Conservation (phyloP, 2,329 filamentous ascomycete genomes). For the Fusarium buxicola region DNA sequence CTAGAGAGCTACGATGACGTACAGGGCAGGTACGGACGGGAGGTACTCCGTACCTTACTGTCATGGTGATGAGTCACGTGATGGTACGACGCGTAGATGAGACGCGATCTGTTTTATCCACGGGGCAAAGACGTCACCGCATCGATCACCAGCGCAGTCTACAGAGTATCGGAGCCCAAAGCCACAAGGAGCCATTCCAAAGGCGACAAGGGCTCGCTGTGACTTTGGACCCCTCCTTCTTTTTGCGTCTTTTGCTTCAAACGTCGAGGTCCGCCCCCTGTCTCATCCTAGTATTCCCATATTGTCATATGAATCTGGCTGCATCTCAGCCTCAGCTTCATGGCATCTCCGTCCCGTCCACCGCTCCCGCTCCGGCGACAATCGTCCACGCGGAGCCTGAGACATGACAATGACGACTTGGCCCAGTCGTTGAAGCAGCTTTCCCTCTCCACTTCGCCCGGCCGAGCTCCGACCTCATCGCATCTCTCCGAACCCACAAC, state of each 20-base stretch:
- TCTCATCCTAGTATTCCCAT: conserved; percentile 23
- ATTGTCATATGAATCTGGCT: conserved; percentile 29
- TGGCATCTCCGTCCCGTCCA: conserved; percentile 46
- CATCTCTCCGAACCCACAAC: conserved; percentile 53
- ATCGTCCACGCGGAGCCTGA: conserved; percentile 49
- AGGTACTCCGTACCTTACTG: no score
- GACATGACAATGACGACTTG: conserved; percentile 50
- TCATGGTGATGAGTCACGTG: conserved; percentile 23
- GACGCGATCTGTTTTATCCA: conserved; percentile 30
- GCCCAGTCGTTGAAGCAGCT: conserved; percentile 59
- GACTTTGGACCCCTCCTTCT: conserved; percentile 8
- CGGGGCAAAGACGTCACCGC: conserved; percentile 38
- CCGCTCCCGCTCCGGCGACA: conserved; percentile 50
- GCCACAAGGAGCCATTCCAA: conserved; percentile 30
- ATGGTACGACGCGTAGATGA: conserved; percentile 28
- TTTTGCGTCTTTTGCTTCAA: conserved; percentile 23
- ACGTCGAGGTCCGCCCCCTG: conserved; percentile 27
- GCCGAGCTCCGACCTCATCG: conserved; percentile 44
- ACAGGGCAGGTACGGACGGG: no score
- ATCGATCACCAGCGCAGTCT: conserved; percentile 17
- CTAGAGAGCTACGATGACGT: no score
- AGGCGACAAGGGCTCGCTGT: conserved; percentile 28
- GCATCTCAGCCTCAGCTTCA: conserved; percentile 32
- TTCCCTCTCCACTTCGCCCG: conserved; percentile 53
- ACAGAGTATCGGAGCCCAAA: conserved; percentile 8